Evolutionary conservation across 2,329 filamentous ascomycete species (phyloP).

Genomic region (Ascochyta fabae): DNA sequence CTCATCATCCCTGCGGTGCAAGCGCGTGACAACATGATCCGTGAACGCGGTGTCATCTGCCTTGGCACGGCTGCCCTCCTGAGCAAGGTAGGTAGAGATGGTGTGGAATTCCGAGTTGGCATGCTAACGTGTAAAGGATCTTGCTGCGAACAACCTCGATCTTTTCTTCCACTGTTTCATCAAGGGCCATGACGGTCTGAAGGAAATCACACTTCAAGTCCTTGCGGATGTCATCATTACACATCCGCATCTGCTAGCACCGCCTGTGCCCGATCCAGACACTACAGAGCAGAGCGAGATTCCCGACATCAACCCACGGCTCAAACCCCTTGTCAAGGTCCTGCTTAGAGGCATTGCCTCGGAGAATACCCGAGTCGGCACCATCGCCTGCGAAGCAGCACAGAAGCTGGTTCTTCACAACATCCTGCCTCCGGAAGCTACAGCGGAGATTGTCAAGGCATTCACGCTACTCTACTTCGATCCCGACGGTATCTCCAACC

Average conservation of each 20-base stretch:
- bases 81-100: constrained; percentile 67
- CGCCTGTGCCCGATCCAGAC: constrained; percentile 51
- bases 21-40: constrained; percentile 88
- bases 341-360: constrained; percentile 77
- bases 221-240: constrained; percentile 91
- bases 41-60: constrained; percentile 88
- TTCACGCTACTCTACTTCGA: constrained; percentile 90
- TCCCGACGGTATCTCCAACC: constrained; percentile 79
- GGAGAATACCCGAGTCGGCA: constrained; percentile 75
- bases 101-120: neutral
- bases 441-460: constrained; percentile 78
- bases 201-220: constrained; percentile 89
- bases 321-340: constrained; percentile 78
- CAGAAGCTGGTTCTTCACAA: constrained; percentile 87
- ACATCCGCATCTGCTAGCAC: constrained; percentile 79
- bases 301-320: constrained; percentile 43
- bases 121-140: constrained; percentile 58
- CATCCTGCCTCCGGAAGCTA: constrained; percentile 58
- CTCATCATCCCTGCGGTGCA: constrained; percentile 94
- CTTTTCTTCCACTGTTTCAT: constrained; percentile 96
- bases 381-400: constrained; percentile 79
- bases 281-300: constrained; percentile 49
- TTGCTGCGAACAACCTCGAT: constrained; percentile 89
- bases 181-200: constrained; percentile 88
- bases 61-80: constrained; percentile 90